Evolutionary conservation across 306 rosid species (phyloP).

Genomic region (Cucumis sativus): DNA sequence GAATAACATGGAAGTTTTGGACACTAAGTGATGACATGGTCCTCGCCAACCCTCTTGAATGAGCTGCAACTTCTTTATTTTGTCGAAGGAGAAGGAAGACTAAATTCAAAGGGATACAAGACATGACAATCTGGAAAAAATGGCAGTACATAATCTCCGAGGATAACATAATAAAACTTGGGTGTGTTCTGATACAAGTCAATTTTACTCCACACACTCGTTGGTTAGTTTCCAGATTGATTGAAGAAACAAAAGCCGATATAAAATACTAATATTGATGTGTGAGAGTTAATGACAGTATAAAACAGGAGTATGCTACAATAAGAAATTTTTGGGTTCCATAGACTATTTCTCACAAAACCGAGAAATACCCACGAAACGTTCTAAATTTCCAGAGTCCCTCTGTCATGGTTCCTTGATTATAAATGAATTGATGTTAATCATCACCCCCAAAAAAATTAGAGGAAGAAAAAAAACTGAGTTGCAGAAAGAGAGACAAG

Average conservation of each 20-base stretch:
- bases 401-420: not conserved
- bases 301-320: not conserved
- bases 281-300: not conserved
- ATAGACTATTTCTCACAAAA: not conserved
- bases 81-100: not conserved
- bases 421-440: not conserved
- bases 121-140: not conserved
- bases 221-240: not conserved
- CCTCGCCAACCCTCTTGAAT: too few species aligned
- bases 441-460: not conserved
- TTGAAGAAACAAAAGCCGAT: not conserved
- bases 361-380: not conserved
- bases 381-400: not conserved
- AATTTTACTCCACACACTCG: not conserved
- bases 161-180: not conserved
- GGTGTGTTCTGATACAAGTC: not conserved
- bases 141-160: not conserved
- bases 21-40: not conserved
- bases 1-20: not conserved
- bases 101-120: not conserved
- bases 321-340: not conserved
- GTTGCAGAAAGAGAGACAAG: not conserved
- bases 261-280: not conserved
- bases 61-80: not conserved
- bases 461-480: not conserved